Base-by-base conservation (phyloP, 2,329 filamentous ascomycete genomes). In the Trichothecium roseum region DNA sequence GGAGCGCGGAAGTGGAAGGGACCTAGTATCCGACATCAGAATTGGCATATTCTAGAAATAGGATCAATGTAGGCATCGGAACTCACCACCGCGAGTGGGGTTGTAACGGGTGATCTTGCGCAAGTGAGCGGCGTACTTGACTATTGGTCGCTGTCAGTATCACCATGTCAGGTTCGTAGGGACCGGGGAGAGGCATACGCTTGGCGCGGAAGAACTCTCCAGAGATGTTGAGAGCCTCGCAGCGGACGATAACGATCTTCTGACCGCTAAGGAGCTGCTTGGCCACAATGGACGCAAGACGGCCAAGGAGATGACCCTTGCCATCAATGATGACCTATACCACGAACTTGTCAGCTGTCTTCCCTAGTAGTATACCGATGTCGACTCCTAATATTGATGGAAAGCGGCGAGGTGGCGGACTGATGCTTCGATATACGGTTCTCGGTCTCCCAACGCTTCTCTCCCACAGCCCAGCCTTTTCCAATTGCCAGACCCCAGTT, bases 201-300 rank as follows among this genome's bases (percentile, higher is more conserved):
- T 98, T 98, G 55, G 89, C 81, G 69, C 91, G 87, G 84, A 98
- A 98, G 85, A 98, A 98, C 78, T 96, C 91, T 74, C 91, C 91
- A 55, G 91, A 98, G 79, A 98, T 98, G 82, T 98, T 98, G 68
- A 98, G 81, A 59, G 86, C 87, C 75, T 98, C 91, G 72, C 84
- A 93, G 77, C 91, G 86, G 66, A 98, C 91, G 56, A 98, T 75
- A 60, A 96, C 89, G 65, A 98, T 93, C 84, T 96, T 96, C 77
- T 96, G 89, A 66, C 89, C 89, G 70, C 81, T 93, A 57, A 96
- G 84, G 62, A 96, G 81, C 78, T 96, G 89, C 84, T 96, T 96
- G 66, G 89, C 89, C 62, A 96, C 87, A 63, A 87, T 94, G 67
- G 81, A 87, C 73, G 89, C 89, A 67, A 98, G 81, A 69, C 91